Conservation (phyloP, 306 rosid genomes). For the Vigna trinervia region DNA sequence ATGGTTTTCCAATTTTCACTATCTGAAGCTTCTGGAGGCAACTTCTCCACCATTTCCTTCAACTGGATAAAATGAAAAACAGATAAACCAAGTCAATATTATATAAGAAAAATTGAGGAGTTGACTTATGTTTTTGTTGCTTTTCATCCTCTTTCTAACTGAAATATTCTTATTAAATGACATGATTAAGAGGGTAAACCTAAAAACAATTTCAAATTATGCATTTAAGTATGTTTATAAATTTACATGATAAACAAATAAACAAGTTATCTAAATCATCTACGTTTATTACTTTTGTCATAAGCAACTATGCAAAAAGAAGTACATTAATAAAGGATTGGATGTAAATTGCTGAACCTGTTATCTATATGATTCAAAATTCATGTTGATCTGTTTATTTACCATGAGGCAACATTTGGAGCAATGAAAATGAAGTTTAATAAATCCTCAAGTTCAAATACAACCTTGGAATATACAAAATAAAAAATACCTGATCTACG, state of each 20-base stretch:
- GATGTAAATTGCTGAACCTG: too few species aligned
- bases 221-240: not conserved
- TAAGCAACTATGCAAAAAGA: too few species aligned
- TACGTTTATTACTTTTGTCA: too few species aligned
- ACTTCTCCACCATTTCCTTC: constrained; percentile 62
- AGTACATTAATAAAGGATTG: too few species aligned
- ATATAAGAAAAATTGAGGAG: constrained; percentile 7
- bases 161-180: not conserved
- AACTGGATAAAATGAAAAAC: constrained; percentile 53
- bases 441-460: not conserved
- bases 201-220: not conserved
- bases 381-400: not conserved
- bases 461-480: not conserved
- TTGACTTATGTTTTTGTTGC: not conserved
- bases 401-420: not conserved
- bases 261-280: too few species aligned
- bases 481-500: constrained; percentile 66
- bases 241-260: too few species aligned
- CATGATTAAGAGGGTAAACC: not conserved
- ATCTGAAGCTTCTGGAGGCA: constrained; percentile 65
- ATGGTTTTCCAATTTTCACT: constrained; percentile 51
- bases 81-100: constrained; percentile 43
- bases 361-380: too few species aligned
- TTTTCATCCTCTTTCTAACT: not conserved
- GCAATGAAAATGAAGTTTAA: not conserved